These are phyloP conservation scores for Chloris gayana DNA, from an alignment of 176 grass and related monocot species.

Conservation along the genomic window DNA sequence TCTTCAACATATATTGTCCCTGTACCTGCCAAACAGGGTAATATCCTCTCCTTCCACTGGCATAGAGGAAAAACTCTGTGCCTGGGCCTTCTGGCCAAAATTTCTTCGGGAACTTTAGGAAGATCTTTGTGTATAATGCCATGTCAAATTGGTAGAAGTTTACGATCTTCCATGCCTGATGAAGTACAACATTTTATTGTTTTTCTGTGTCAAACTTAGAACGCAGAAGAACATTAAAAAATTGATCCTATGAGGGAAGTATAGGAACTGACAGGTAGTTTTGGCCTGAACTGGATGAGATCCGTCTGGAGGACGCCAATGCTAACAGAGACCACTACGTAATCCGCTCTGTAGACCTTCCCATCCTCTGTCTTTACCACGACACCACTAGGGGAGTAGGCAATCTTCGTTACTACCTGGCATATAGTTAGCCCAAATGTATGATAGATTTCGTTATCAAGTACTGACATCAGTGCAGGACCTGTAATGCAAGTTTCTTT, in stretches of 20 bases:
- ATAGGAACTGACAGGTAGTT: slow-evolving; percentile 31
- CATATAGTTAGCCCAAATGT: too few species aligned
- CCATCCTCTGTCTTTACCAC: slow-evolving; percentile 52
- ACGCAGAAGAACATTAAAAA: not conserved
- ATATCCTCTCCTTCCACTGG: slow-evolving; percentile 57
- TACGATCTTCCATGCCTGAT: slow-evolving; percentile 50
- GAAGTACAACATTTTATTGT: too few species aligned
- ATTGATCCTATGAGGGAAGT: not conserved
- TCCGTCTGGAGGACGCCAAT: slow-evolving; percentile 57
- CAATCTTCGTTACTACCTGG: slow-evolving; percentile 30
- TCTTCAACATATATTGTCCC: too few species aligned
- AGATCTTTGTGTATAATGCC: slow-evolving; percentile 82
- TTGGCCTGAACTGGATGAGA: slow-evolving; percentile 58
- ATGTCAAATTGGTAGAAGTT: slow-evolving; percentile 61
- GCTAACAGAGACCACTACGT: slow-evolving; percentile 60
- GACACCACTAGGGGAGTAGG: slow-evolving; percentile 10
- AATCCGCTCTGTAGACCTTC: slow-evolving; percentile 50
- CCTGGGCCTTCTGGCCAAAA: slow-evolving; percentile 70
- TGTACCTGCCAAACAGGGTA: slow-evolving; percentile 53
- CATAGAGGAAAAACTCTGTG: slow-evolving; percentile 68
- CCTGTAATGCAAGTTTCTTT: too few species aligned
- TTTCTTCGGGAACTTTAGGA: slow-evolving; percentile 68
- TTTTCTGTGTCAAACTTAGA: too few species aligned
- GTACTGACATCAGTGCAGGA: too few species aligned
- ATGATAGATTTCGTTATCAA: too few species aligned